These are phyloP conservation scores for Irpex sp. DNA, from an alignment of 1,284 basidiomycete species.

Conservation along the genomic window DNA sequence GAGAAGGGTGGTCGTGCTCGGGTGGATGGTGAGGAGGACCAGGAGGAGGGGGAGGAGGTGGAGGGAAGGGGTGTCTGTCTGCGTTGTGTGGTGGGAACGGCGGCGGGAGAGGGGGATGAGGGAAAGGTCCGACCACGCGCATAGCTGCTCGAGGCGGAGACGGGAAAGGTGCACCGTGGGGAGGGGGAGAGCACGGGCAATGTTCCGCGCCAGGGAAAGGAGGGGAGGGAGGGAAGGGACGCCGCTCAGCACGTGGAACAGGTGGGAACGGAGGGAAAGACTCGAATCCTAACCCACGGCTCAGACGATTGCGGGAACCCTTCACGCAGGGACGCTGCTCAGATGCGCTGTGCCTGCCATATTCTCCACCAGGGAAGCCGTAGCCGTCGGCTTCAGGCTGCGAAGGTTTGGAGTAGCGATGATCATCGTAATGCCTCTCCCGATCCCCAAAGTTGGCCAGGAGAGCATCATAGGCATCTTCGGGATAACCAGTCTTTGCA, in stretches of 20 bases:
- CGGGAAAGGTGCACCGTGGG: background rate
- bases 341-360: background rate
- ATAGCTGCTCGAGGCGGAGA: background rate
- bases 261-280: too few species aligned
- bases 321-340: background rate
- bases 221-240: too few species aligned
- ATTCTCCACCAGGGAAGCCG: background rate
- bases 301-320: background rate
- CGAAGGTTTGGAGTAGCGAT: background rate
- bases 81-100: background rate
- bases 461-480: background rate
- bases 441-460: background rate
- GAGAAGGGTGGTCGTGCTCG: background rate
- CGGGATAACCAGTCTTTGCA: background rate
- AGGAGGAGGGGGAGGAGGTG: background rate
- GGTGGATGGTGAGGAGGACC: constrained; percentile 3
- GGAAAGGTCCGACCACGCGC: background rate
- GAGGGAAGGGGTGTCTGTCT: background rate
- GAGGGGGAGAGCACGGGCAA: background rate
- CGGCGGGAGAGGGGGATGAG: background rate
- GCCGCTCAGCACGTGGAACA: too few species aligned
- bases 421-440: background rate
- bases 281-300: too few species aligned
- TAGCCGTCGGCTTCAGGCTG: constrained; percentile 3
- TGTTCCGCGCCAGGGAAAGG: background rate